These are phyloP conservation scores for Cyclotella sp. DNA, from an alignment of 108 stramenopile genomes.

Conservation along the genomic window DNA sequence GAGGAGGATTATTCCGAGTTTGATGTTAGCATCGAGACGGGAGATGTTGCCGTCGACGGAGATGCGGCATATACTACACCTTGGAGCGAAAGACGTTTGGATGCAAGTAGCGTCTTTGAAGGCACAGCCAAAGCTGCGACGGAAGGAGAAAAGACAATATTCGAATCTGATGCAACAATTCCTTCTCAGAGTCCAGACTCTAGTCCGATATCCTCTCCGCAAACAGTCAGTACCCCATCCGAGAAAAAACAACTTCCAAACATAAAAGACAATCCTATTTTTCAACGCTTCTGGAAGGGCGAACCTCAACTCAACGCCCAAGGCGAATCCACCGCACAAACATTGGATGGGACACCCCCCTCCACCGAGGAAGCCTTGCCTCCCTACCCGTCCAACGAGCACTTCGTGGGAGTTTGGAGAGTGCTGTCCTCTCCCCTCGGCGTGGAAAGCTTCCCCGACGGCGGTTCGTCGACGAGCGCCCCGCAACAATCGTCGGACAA, in stretches of 20 bases:
- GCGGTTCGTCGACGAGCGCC: conserved; percentile 15
- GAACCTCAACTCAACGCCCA: conserved; percentile 35
- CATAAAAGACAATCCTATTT: conserved; percentile 80
- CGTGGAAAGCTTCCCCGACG: conserved; percentile 15
- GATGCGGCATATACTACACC: conserved; percentile 42
- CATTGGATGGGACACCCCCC: conserved; percentile 28
- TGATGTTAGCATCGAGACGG: conserved; percentile 44
- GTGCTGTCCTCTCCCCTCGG: conserved; percentile 74
- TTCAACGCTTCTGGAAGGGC: conserved; percentile 60
- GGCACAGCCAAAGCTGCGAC: neutral
- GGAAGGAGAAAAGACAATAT: neutral
- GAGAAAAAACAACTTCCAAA: neutral
- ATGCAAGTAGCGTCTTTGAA: neutral
- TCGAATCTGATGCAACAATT: neutral
- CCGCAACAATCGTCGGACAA: conserved; percentile 58
- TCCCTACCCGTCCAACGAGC: conserved; percentile 70
- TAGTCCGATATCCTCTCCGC: neutral
- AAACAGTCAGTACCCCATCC: neutral
- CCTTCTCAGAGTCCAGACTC: neutral
- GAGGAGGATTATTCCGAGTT: conserved; percentile 27
- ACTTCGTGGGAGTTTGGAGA: conserved; percentile 79
- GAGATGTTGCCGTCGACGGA: conserved; percentile 36
- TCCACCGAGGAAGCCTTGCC: conserved; percentile 47
- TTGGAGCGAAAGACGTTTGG: conserved; percentile 32
- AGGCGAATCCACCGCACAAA: conserved; percentile 37